Evolutionary conservation across 2,329 filamentous ascomycete species (phyloP).

Genomic region (Hortaea werneckii): DNA sequence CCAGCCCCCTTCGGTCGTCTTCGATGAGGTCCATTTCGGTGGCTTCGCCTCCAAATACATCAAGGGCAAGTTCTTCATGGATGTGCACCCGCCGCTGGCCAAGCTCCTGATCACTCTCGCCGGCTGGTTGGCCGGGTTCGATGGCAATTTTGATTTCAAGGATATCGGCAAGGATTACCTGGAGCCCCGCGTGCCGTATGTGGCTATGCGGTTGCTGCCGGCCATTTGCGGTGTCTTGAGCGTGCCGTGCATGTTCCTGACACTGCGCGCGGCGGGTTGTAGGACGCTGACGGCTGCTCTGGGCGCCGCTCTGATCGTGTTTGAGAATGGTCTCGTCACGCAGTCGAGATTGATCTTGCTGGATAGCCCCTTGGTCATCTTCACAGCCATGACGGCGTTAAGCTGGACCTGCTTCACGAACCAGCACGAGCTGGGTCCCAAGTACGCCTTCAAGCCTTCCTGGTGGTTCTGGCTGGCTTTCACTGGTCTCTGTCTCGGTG

Average conservation of each 20-base stretch:
- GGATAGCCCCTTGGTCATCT: slow-evolving; percentile 87
- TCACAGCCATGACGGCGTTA: slow-evolving; percentile 83
- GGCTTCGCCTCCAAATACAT: slow-evolving; percentile 98
- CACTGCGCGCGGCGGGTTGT: slow-evolving; percentile 81
- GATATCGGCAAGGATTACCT: slow-evolving; percentile 98
- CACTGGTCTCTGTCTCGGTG: slow-evolving; percentile 77
- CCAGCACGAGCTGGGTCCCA: slow-evolving; percentile 86
- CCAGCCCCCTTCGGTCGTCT: slow-evolving; percentile 90
- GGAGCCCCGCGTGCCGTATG: slow-evolving; percentile 89
- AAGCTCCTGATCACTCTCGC: slow-evolving; percentile 94
- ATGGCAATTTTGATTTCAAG: slow-evolving; percentile 97
- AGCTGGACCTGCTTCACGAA: slow-evolving; percentile 91
- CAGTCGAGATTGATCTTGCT: slow-evolving; percentile 93
- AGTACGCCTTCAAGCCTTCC: slow-evolving; percentile 72
- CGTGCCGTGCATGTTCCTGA: slow-evolving; percentile 88
- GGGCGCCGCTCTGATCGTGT: slow-evolving; percentile 79
- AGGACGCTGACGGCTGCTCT: slow-evolving; percentile 74
- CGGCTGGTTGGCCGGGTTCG: slow-evolving; percentile 88
- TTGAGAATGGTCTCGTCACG: slow-evolving; percentile 91
- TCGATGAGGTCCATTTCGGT: slow-evolving; percentile 98
- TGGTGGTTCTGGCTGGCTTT: slow-evolving; percentile 98
- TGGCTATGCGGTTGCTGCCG: slow-evolving; percentile 90
- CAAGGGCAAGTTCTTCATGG: slow-evolving; percentile 99
- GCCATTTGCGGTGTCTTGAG: slow-evolving; percentile 81
- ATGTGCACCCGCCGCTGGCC: slow-evolving; percentile 94